Conservation (phyloP, 176 grass and related monocot genomes). For the Triticum turgidum region DNA sequence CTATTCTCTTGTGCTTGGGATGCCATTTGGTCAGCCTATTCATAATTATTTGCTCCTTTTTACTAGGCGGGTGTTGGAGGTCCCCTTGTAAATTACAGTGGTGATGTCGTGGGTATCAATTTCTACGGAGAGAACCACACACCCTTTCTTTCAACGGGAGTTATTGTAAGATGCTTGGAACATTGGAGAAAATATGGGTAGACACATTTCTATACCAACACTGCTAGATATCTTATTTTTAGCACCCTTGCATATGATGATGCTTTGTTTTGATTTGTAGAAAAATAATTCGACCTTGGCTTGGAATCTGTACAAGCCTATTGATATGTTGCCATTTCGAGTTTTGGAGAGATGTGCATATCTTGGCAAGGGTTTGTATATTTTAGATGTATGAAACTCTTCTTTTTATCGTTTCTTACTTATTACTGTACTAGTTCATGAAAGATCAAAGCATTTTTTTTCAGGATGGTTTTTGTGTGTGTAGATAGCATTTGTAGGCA, state of each 20-base stretch:
- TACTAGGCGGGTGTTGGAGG: conserved; percentile 6
- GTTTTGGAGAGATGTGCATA: background rate
- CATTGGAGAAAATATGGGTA: background rate
- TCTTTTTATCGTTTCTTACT: background rate
- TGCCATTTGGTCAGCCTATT: background rate
- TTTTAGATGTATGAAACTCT: background rate
- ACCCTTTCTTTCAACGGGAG: background rate
- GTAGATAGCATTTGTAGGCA: background rate
- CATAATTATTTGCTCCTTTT: background rate
- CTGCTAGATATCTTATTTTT: background rate
- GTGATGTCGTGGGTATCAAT: conserved; percentile 2
- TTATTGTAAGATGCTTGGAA: background rate
- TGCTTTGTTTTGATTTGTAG: background rate
- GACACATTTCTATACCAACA: background rate
- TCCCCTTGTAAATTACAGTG: background rate
- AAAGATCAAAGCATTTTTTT: background rate
- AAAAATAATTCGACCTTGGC: conserved; percentile 10
- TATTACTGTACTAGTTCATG: background rate
- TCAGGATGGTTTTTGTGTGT: background rate
- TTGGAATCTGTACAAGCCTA: background rate
- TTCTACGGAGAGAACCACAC: conserved; percentile 10
- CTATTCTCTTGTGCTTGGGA: background rate
- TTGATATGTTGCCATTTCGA: background rate
- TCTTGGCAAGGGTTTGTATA: background rate
- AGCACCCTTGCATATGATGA: background rate